phyloP scores from a whole-genome alignment of 2,329 filamentous ascomycete species.

The Cladosporium sp. region DNA sequence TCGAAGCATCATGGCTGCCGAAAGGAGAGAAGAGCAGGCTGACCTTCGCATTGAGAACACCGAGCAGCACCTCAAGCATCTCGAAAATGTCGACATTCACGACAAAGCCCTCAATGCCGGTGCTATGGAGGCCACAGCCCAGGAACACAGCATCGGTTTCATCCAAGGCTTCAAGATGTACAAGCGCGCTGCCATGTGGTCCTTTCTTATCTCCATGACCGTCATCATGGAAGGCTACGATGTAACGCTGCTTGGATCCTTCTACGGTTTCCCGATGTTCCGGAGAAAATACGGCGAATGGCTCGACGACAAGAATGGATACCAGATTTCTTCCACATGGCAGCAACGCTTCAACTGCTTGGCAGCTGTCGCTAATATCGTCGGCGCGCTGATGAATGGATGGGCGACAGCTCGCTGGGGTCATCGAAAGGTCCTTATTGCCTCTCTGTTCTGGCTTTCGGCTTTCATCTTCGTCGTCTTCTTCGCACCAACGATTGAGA shows the following conservation, averaged over 20 bases:
- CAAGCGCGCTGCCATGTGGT: slow-evolving; percentile 82
- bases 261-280: slow-evolving; percentile 33
- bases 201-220: slow-evolving; percentile 35
- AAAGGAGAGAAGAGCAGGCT: not conserved
- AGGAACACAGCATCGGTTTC: slow-evolving; percentile 52
- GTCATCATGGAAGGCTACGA: slow-evolving; percentile 42
- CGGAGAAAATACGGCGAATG: slow-evolving; percentile 35
- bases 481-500: slow-evolving; percentile 41
- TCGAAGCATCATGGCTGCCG: not conserved
- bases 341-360: slow-evolving; percentile 55
- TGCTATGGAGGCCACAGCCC: slow-evolving; percentile 43
- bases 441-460: not conserved
- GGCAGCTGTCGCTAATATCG: slow-evolving; percentile 35
- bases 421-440: slow-evolving; percentile 6
- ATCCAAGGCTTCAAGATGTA: slow-evolving; percentile 75
- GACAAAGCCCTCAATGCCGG: slow-evolving; percentile 8
- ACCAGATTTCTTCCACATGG: slow-evolving; percentile 53
- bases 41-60: not conserved
- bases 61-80: slow-evolving; percentile 4
- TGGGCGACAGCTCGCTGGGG: slow-evolving; percentile 9
- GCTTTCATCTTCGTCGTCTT: slow-evolving; percentile 53
- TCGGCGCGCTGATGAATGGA: slow-evolving; percentile 7
- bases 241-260: slow-evolving; percentile 27
- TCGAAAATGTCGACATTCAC: slow-evolving; percentile 10
- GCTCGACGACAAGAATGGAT: slow-evolving; percentile 23